Conservation (phyloP, 2,329 filamentous ascomycete species). For the Aurifilum marmelostoma region DNA sequence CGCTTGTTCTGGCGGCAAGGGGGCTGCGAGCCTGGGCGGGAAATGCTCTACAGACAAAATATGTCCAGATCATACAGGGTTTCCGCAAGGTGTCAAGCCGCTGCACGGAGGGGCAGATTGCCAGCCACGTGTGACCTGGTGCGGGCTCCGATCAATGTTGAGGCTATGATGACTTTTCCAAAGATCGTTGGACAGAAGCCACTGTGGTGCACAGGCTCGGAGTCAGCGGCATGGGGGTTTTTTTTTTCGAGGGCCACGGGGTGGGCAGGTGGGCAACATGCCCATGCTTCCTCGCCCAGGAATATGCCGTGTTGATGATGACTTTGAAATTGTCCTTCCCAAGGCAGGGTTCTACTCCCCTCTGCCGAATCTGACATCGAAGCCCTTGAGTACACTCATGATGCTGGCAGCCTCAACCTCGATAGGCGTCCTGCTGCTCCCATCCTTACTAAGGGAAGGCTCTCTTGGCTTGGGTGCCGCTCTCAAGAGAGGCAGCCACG, state of each 20-base stretch:
- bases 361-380: conserved; percentile 73
- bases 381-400: conserved; percentile 82
- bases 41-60: background rate
- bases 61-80: background rate
- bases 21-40: background rate
- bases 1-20: background rate
- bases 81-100: background rate
- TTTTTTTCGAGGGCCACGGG: background rate
- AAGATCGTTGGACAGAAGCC: background rate
- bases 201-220: background rate
- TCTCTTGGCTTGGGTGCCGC: conserved; percentile 52
- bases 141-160: background rate
- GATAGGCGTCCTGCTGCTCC: conserved; percentile 56
- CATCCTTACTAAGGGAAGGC: conserved; percentile 33
- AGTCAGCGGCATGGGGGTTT: background rate
- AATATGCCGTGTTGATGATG: background rate
- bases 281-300: background rate
- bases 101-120: background rate
- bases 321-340: background rate
- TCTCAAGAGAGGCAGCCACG: conserved; percentile 74
- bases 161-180: background rate
- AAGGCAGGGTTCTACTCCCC: conserved; percentile 30
- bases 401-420: conserved; percentile 84
- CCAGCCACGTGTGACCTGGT: background rate
- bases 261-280: background rate